phyloP scores from a whole-genome alignment of 1,284 basidiomycete species.

The Sporisorium sorghi region DNA sequence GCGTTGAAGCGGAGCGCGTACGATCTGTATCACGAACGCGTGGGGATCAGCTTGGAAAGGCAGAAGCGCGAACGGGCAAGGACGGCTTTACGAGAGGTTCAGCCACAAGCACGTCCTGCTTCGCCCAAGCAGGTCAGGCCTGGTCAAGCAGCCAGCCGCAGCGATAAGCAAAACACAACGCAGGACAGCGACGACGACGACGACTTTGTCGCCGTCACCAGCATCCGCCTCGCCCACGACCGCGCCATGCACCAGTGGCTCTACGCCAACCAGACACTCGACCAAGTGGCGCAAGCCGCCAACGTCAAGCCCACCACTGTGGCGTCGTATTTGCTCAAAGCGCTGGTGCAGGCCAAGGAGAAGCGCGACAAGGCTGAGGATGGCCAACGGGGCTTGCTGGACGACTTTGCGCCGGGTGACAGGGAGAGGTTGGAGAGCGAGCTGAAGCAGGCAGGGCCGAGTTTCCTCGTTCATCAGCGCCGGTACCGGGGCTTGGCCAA shows the following conservation, averaged over 20 bases:
- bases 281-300: constrained; percentile 15
- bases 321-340: constrained; percentile 29
- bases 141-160: not conserved
- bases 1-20: constrained; percentile 35
- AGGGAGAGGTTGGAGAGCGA: constrained; percentile 9
- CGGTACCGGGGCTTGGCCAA: constrained; percentile 18
- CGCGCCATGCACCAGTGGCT: constrained; percentile 35
- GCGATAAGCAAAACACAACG: too few species aligned
- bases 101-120: constrained; percentile 1
- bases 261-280: constrained; percentile 19
- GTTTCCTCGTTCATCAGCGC: not conserved
- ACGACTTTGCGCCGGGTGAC: constrained; percentile 15
- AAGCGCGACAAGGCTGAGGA: not conserved
- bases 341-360: constrained; percentile 16
- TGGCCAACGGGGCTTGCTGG: constrained; percentile 5
- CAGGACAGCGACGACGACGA: constrained; percentile 14
- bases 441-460: constrained; percentile 3
- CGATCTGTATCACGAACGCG: constrained; percentile 26
- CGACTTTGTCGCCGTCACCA: constrained; percentile 20
- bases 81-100: constrained; percentile 24
- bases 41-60: constrained; percentile 1
- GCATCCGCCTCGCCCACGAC: constrained; percentile 29
- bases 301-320: constrained; percentile 34
- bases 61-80: constrained; percentile 11
- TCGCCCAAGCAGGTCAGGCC: not conserved